phyloP scores from a whole-genome alignment of 2,329 filamentous ascomycete genomes.

The Biscogniauxia marginata region DNA sequence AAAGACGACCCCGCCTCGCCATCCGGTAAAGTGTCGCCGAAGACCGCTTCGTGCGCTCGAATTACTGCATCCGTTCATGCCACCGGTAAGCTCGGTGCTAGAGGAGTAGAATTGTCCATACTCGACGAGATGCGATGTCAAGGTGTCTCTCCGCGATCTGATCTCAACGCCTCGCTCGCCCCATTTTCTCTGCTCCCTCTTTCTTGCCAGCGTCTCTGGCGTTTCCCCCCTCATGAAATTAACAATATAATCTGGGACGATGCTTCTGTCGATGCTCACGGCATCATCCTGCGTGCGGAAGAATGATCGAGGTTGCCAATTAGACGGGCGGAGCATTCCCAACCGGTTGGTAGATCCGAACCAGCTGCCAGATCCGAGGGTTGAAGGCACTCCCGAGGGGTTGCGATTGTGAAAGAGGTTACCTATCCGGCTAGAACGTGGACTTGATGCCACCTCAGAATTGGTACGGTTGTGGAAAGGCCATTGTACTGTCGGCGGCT shows the following conservation, averaged over 20 bases:
- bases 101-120: conserved; percentile 35
- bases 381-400: conserved; percentile 12
- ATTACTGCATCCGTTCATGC: conserved; percentile 23
- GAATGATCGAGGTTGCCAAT: conserved; percentile 27
- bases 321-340: conserved; percentile 25
- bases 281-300: conserved; percentile 30
- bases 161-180: conserved; percentile 35
- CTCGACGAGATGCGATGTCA: conserved; percentile 36
- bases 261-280: conserved; percentile 39
- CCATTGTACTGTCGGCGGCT: conserved; percentile 29
- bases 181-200: conserved; percentile 38
- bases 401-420: not conserved
- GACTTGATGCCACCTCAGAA: conserved; percentile 28
- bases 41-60: conserved; percentile 30
- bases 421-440: conserved; percentile 22
- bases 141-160: conserved; percentile 29
- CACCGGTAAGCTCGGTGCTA: conserved; percentile 15
- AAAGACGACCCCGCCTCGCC: conserved; percentile 47
- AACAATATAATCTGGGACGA: conserved; percentile 56
- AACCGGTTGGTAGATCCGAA: not conserved
- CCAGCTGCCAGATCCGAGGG: conserved; percentile 18
- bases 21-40: conserved; percentile 39
- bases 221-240: conserved; percentile 56
- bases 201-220: conserved; percentile 49
- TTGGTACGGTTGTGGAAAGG: conserved; percentile 30